Percentiles rank a stretch among this genome's conserved stretches.
These are phyloP conservation scores for Sonneratia alba DNA, from an alignment of 345 rosid species.

Conservation along the genomic window DNA sequence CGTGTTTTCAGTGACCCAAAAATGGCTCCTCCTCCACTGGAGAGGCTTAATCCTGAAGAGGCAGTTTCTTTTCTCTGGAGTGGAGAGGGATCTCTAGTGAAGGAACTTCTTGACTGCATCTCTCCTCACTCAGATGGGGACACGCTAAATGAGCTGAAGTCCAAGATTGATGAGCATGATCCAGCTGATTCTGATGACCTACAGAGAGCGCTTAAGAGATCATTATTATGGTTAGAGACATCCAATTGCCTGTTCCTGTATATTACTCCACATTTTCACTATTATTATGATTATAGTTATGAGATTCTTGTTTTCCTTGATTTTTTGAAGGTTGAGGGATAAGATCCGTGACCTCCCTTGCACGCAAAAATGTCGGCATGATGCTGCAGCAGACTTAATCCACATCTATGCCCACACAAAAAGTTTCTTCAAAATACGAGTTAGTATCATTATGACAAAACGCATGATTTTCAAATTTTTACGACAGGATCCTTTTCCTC, in stretches of 20 bases:
- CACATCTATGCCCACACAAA: conserved; percentile 88
- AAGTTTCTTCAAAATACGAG: conserved; percentile 70
- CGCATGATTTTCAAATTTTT: not conserved
- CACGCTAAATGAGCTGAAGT: conserved; percentile 51
- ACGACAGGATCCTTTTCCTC: not conserved
- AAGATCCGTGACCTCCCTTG: conserved; percentile 82
- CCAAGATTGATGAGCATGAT: conserved; percentile 63
- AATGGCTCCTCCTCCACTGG: conserved; percentile 93
- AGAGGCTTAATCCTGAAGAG: conserved; percentile 70
- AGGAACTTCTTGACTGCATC: conserved; percentile 80
- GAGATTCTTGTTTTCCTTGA: not conserved
- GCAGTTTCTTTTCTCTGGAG: conserved; percentile 70
- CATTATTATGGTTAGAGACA: conserved; percentile 73
- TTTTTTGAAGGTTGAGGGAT: conserved; percentile 74
- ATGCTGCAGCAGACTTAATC: conserved; percentile 98
- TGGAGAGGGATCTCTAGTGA: conserved; percentile 83
- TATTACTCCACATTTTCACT: not conserved
- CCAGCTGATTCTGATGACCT: conserved; percentile 60
- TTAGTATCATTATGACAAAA: conserved; percentile 20
- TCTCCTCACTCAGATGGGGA: conserved; percentile 61
- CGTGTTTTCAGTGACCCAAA: conserved; percentile 84
- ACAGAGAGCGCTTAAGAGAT: conserved; percentile 63
- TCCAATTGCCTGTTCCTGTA: conserved; percentile 8
- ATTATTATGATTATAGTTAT: conserved; percentile 1
- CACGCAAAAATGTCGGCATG: conserved; percentile 87